A percentile compares a stretch with the other conserved stretches of the same genome.
phyloP scores from a whole-genome alignment of 768 basidiomycete genomes.

The Termitomyces sp. region DNA sequence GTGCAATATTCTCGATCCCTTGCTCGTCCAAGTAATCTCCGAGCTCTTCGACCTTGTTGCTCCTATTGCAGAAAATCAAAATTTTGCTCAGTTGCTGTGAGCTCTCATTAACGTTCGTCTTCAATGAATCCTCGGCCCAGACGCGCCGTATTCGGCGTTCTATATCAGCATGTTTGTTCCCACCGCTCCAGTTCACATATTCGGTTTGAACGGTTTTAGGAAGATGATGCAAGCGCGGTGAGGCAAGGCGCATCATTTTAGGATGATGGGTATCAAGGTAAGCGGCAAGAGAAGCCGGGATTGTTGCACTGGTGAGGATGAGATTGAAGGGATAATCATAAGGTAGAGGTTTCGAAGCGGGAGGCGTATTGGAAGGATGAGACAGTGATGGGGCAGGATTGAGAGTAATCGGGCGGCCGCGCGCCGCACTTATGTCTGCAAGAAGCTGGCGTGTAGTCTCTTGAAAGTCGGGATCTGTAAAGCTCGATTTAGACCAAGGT shows the following conservation, averaged over 20 bases:
- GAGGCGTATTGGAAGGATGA: slow-evolving; percentile 13
- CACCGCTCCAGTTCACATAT: slow-evolving; percentile 72
- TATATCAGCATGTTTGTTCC: slow-evolving; percentile 78
- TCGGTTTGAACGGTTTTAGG: slow-evolving; percentile 67
- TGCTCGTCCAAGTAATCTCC: slow-evolving; percentile 52
- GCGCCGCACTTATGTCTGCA: slow-evolving; percentile 62
- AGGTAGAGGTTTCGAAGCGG: slow-evolving; percentile 21
- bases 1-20: slow-evolving; percentile 56
- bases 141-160: slow-evolving; percentile 67
- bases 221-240: slow-evolving; percentile 75
- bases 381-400: slow-evolving; percentile 13
- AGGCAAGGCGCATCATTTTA: slow-evolving; percentile 63
- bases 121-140: slow-evolving; percentile 63
- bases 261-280: slow-evolving; percentile 66
- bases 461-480: slow-evolving; percentile 75
- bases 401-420: slow-evolving; percentile 40
- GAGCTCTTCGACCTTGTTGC: slow-evolving; percentile 59
- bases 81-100: slow-evolving; percentile 50
- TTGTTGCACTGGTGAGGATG: slow-evolving; percentile 80
- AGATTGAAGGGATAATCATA: slow-evolving; percentile 71
- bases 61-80: slow-evolving; percentile 81
- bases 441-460: slow-evolving; percentile 67
- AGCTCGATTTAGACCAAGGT: background rate
- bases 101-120: slow-evolving; percentile 12
- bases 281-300: slow-evolving; percentile 67